Evolutionary conservation across 352 stramenopile species (phyloP).

Genomic region (Pythium angustatum): DNA sequence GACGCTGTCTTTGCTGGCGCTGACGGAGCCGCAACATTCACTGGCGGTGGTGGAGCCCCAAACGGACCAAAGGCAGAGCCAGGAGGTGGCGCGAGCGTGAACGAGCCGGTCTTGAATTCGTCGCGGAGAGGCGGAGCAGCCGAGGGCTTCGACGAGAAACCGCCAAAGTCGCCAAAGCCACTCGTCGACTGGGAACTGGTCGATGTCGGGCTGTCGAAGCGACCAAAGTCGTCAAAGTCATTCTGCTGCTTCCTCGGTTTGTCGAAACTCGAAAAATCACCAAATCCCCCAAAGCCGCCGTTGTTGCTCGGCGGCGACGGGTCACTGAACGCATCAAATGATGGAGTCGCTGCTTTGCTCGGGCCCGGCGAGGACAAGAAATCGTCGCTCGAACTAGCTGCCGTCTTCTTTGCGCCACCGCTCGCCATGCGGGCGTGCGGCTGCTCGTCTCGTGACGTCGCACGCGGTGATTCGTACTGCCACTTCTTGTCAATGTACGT

Average conservation of each 20-base stretch:
- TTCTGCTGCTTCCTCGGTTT: slow-evolving; percentile 39
- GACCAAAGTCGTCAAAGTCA: slow-evolving; percentile 42
- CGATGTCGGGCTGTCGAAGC: slow-evolving; percentile 29
- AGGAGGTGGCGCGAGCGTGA: slow-evolving; percentile 69
- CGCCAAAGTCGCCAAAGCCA: slow-evolving; percentile 58
- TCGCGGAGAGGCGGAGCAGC: slow-evolving; percentile 34
- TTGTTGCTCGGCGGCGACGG: slow-evolving; percentile 24
- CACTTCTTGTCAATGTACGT: slow-evolving; percentile 90
- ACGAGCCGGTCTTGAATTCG: slow-evolving; percentile 54
- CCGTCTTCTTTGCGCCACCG: slow-evolving; percentile 49
- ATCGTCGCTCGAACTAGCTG: slow-evolving; percentile 30
- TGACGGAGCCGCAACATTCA: slow-evolving; percentile 18
- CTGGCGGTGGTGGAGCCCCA: slow-evolving; percentile 13
- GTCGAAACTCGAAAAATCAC: slow-evolving; percentile 79
- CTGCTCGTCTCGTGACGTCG: slow-evolving; percentile 45
- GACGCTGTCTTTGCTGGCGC: slow-evolving; percentile 15
- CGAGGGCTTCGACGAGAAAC: slow-evolving; percentile 29
- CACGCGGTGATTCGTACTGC: slow-evolving; percentile 74
- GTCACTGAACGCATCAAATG: slow-evolving; percentile 39
- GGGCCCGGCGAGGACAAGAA: slow-evolving; percentile 47
- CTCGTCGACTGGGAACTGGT: slow-evolving; percentile 30
- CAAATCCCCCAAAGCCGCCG: slow-evolving; percentile 57
- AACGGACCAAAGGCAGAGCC: slow-evolving; percentile 46
- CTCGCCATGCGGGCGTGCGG: slow-evolving; percentile 48
- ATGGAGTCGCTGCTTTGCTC: slow-evolving; percentile 27